Evolutionary conservation across 257 asterid genomes (phyloP).

Genomic region (Capsicum chinense): DNA sequence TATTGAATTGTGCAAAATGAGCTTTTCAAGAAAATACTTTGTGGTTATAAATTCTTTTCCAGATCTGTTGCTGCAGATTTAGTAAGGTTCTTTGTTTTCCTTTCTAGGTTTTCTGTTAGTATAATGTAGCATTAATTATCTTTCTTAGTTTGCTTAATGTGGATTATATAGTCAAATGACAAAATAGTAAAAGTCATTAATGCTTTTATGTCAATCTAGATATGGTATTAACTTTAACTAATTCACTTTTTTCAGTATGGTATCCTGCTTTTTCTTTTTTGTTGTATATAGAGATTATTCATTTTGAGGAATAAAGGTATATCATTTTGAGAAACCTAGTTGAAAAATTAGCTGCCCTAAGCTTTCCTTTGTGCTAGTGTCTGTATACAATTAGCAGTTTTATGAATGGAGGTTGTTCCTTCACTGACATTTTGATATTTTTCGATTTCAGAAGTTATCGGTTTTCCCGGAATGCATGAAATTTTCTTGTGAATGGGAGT

Average conservation of each 20-base stretch:
- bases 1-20: constrained; percentile 30
- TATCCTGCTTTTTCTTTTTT: background rate
- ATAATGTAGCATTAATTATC: constrained; percentile 32
- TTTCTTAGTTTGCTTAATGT: constrained; percentile 12
- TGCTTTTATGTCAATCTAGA: background rate
- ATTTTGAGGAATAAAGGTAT: background rate
- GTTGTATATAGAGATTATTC: background rate
- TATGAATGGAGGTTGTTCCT: constrained; percentile 2
- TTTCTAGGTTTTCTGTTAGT: constrained; percentile 31
- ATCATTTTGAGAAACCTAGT: constrained; percentile 24
- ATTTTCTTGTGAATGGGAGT: constrained; percentile 41
- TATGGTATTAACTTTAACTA: constrained; percentile 23
- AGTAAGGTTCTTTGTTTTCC: constrained; percentile 30
- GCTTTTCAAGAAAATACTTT: constrained; percentile 3
- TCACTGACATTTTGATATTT: constrained; percentile 25
- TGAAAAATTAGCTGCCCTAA: background rate
- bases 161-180: constrained; percentile 16
- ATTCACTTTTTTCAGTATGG: constrained; percentile 4
- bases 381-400: constrained; percentile 21
- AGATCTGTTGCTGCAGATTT: constrained; percentile 55
- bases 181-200: background rate
- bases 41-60: constrained; percentile 27
- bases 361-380: background rate
- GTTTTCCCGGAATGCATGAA: constrained; percentile 45
- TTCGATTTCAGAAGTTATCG: constrained; percentile 44